A percentile compares a stretch with the other conserved stretches of the same genome.
phyloP scores from a whole-genome alignment of 495 filamentous ascomycete genomes.

The Aspergillus sclerotiicarbonarius region DNA sequence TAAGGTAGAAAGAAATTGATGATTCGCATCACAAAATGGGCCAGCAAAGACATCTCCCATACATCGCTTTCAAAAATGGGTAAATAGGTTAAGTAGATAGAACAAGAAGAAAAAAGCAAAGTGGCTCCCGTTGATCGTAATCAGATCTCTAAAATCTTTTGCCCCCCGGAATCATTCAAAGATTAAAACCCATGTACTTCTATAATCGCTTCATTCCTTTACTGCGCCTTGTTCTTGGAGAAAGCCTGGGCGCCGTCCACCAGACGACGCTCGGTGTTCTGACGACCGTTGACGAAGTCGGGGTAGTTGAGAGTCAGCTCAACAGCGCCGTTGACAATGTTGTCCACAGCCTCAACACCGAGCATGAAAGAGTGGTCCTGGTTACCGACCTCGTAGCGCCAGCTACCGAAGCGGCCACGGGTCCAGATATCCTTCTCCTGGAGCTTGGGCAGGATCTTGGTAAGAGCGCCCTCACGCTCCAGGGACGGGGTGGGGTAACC shows the following conservation, averaged over 20 bases:
- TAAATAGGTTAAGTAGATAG: slow-evolving; percentile 8
- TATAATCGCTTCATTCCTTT: slow-evolving; percentile 15
- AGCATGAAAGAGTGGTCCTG: slow-evolving; percentile 99
- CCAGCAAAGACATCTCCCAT: slow-evolving; percentile 23
- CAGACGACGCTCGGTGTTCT: slow-evolving; percentile 86
- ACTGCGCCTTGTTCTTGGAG: slow-evolving; percentile 52
- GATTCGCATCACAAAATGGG: slow-evolving; percentile 22
- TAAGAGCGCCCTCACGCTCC: slow-evolving; percentile 93
- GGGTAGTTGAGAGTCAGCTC: slow-evolving; percentile 98
- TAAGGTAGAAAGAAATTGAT: slow-evolving; percentile 11
- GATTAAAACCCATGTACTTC: slow-evolving; percentile 21
- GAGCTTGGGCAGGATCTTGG: slow-evolving; percentile 86
- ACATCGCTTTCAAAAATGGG: slow-evolving; percentile 17
- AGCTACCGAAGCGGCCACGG: slow-evolving; percentile 95
- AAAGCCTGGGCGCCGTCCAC: slow-evolving; percentile 72
- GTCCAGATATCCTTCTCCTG: slow-evolving; percentile 90
- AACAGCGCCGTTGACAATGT: slow-evolving; percentile 90
- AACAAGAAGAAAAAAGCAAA: slow-evolving; percentile 17
- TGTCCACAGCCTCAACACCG: slow-evolving; percentile 93
- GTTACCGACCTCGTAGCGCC: slow-evolving; percentile 97
- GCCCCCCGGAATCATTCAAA: slow-evolving; percentile 20
- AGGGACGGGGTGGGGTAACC: slow-evolving; percentile 95
- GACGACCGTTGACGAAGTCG: slow-evolving; percentile 91
- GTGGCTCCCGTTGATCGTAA: slow-evolving; percentile 22
- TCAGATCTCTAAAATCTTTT: slow-evolving; percentile 18